Evolutionary conservation across 805 yeast species (phyloP), one percentile per base, ranked within the genome.

Genomic region (Teunomyces funiuensis): DNA sequence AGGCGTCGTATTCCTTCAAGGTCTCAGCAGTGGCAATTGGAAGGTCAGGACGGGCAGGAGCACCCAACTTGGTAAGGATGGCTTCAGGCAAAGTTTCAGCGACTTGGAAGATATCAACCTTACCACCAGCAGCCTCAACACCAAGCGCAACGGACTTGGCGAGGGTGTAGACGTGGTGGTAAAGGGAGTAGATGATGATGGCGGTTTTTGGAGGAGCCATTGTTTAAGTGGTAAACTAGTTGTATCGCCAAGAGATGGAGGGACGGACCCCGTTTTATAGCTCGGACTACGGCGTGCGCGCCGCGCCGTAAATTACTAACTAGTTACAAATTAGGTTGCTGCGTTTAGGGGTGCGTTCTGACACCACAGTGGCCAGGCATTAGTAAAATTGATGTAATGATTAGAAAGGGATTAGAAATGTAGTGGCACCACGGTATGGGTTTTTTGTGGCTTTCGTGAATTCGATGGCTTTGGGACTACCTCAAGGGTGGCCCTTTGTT

Each of bases 101-200:
- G 28, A 88, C 79, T 71, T 84, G 87, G 66, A 61, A 87, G 42
- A 88, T 62, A 42, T 80, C 85, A 14, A 87, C 95, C 11, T 47
- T 43, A 17, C 71, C 69, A 43, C 93, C 95, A 7, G 88, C 82
- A 15, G 77, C 61, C 55, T 76, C 77, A 46, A 86, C 69, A 49
- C 96, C 96, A 46, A 71, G 70, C 55, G 80, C 73, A 50, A 80
- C 78, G 28, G 80, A 74, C 59, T 77, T 73, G 36, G 96, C 91
- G 53, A 88, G 59, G 15, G 71, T 61, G 44, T 76, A 76, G 49
- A 87, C 68, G 65, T 88, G 97, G 47, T 88, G 88, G 68, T 83
- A 88, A 30, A 82, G 70, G 16, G 96, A 83, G 73, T 88, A 88
- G 41, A 63, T 61, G 51, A 68, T 65, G 42, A 69, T 66, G 37